Base-by-base conservation (phyloP, 2,329 filamentous ascomycete genomes). In the Fusarium stilboides region DNA sequence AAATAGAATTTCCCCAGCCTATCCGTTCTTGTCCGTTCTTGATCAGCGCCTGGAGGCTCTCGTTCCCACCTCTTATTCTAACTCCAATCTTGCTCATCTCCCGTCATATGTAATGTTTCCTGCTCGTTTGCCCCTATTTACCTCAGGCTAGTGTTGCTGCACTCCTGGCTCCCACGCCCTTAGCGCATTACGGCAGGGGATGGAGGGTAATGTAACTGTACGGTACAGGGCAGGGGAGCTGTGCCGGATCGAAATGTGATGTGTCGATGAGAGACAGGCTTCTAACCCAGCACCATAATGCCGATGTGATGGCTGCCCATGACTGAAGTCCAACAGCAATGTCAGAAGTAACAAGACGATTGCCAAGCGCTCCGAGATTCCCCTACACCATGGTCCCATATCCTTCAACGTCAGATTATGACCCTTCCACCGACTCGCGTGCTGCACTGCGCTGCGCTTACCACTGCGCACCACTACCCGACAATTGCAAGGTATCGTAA, bases 201-300 rank as follows among this genome's bases (percentile, higher is more conserved):
- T 37, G 44, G 53, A 59, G 49, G 42, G 53, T 39, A 52, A 65
- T 65, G 53, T 42, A 39, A 59, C 53, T 63, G 37, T 47, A 50
- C 37, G 44, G 65, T 69, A 56, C 28, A 64, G 15, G 53, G 52
- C 45, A 55, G 58, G 65, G 70, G 50, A 58, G 50, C 45, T 51
- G 60, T 72, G 67, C 61, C 55, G 62, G 61, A 69, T 73, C 54
- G 66, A 74, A 68, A 69, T 74, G 61, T 74, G 71, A 72, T 70
- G 47, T 72, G 55, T 72, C 69, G 57, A 62, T 57, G 54, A 69
- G 50, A 71, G 61, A 50, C 53, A 58, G 26, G 50, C 54, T 54
- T 47, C 43, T 45, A 55, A 47, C 61, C 60, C 59, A 57, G 64
- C 44, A 47, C 28, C 52, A 55, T 57, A 66, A 60, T 69, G 47